Evolutionary conservation across 2,329 filamentous ascomycete species (phyloP), one percentile per base, ranked within the genome.

Genomic region (Leptographium lundbergii): DNA sequence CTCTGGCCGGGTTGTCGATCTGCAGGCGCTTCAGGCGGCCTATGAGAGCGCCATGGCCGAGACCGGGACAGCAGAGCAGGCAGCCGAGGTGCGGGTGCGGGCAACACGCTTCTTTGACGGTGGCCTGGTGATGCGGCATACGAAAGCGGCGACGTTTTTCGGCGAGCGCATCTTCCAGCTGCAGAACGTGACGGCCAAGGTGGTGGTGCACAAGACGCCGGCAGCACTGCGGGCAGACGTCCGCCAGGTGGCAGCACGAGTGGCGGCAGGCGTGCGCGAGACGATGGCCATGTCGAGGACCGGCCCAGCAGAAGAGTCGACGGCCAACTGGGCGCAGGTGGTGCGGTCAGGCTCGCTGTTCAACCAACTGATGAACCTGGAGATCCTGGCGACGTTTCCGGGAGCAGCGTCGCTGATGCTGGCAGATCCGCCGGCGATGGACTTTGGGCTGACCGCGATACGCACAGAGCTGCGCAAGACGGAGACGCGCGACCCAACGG

Each of bases 381-480:
- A 66, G 54, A 59, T 65, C 19, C 56, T 64, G 24, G 60, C 63
- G 25, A 64, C 64, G 7, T 65, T 66, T 52, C 65, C 65, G 1
- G 64, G 60, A 6, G 65, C 63, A 1, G 65, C 65, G 2, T 59
- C 52, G 56, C 74, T 88, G 3, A 88, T 89, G 65, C 54, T 61
- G 7, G 86, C 87, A 27, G 81, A 85, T 59, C 70, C 70, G 42
- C 61, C 63, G 59, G 77, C 75, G 60, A 67, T 95, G 71, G 84
- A 89, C 22, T 94, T 91, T 65, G 89, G 95, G 70, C 84, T 85
- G 56, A 87, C 92, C 66, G 88, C 58, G 11, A 29, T 66, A 25
- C 62, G 62, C 2, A 25, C 45, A 2, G 59, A 61, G 51, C 62
- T 66, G 39, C 59, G 57, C 52, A 51, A 60, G 50, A 61, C 58